A percentile compares a stretch with the other conserved stretches of the same genome.
Conservation (phyloP, 2,329 filamentous ascomycete genomes). For the Talaromyces sp. region DNA sequence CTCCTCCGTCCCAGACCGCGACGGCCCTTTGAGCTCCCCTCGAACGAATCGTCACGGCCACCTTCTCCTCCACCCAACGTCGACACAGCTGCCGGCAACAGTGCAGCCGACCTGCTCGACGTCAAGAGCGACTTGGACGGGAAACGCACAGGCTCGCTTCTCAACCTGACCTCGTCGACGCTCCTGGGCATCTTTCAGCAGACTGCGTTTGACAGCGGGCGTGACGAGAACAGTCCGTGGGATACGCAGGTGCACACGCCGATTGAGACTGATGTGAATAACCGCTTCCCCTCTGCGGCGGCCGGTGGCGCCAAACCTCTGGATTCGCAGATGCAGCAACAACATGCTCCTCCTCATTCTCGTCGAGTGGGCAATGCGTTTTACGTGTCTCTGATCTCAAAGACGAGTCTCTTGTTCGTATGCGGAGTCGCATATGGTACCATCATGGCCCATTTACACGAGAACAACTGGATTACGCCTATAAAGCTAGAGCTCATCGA, state of each 20-base stretch:
- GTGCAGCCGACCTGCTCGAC: conserved; percentile 27
- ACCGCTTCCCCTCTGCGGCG: conserved; percentile 13
- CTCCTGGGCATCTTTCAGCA: conserved; percentile 86
- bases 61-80: conserved; percentile 37
- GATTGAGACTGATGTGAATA: conserved; percentile 3
- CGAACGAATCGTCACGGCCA: conserved; percentile 39
- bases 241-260: conserved; percentile 63
- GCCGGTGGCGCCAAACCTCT: neutral
- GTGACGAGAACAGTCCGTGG: conserved; percentile 67
- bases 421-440: conserved; percentile 81
- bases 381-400: conserved; percentile 50
- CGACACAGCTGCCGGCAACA: conserved; percentile 27
- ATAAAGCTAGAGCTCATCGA: conserved; percentile 57
- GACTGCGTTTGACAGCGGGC: conserved; percentile 52
- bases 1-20: conserved; percentile 67
- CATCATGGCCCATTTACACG: conserved; percentile 74
- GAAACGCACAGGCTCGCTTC: conserved; percentile 69
- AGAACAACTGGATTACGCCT: conserved; percentile 58
- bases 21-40: conserved; percentile 61
- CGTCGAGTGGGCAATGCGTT: conserved; percentile 39
- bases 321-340: conserved; percentile 20
- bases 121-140: conserved; percentile 35
- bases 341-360: conserved; percentile 18
- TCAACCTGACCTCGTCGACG: conserved; percentile 85
- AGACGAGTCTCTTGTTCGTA: conserved; percentile 64